Percentiles rank a stretch among this genome's conserved stretches.
Evolutionary conservation across 140 eudicot species (phyloP).

Genomic region (Senecio squalidus): DNA sequence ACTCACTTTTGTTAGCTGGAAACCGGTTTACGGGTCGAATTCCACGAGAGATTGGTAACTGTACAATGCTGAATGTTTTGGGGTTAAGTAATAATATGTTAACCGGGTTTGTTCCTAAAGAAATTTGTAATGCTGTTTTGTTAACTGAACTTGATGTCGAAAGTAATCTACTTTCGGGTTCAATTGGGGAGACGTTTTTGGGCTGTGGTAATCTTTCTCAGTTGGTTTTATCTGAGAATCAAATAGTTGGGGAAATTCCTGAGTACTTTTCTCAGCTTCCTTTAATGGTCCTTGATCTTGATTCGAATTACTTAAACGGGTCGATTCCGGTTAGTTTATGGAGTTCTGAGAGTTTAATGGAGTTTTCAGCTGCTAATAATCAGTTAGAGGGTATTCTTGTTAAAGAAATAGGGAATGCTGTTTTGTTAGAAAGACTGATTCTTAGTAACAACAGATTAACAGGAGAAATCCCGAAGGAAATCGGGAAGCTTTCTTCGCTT

Average conservation of each 20-base stretch:
- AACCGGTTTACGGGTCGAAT: conserved; percentile 57
- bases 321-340: conserved; percentile 53
- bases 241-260: conserved; percentile 54
- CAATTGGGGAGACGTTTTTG: conserved; percentile 51
- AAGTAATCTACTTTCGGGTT: conserved; percentile 53
- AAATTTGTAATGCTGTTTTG: conserved; percentile 51
- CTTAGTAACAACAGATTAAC: conserved; percentile 40
- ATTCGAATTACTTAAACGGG: conserved; percentile 58
- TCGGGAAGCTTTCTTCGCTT: conserved; percentile 43
- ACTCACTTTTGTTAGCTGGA: conserved; percentile 49
- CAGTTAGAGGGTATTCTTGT: conserved; percentile 44
- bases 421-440: conserved; percentile 41
- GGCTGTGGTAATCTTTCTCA: conserved; percentile 54
- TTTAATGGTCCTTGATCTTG: conserved; percentile 62
- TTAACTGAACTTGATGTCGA: conserved; percentile 54
- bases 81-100: conserved; percentile 54
- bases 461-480: conserved; percentile 51
- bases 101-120: conserved; percentile 62
- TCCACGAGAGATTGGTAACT: conserved; percentile 67
- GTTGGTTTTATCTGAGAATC: conserved; percentile 44
- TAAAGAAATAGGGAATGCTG: conserved; percentile 40
- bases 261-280: conserved; percentile 54
- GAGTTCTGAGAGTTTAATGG: conserved; percentile 46
- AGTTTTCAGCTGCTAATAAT: conserved; percentile 69
- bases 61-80: conserved; percentile 42